These are phyloP conservation scores for Curvularia sp. DNA, from an alignment of 2,329 filamentous ascomycete species.

Conservation along the genomic window DNA sequence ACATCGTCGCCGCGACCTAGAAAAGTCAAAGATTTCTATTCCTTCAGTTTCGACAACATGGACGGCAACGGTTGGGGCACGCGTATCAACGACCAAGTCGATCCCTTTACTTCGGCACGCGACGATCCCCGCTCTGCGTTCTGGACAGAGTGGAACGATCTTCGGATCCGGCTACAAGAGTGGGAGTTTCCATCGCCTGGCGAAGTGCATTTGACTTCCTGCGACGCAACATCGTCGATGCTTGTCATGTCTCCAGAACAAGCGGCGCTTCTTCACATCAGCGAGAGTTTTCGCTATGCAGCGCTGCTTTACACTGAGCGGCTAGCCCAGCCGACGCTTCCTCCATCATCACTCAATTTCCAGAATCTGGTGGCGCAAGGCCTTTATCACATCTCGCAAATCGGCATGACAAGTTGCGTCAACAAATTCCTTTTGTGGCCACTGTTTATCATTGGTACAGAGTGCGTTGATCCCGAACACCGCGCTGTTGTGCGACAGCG, in stretches of 20 bases:
- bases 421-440: slow-evolving; percentile 96
- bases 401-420: slow-evolving; percentile 73
- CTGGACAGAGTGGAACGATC: slow-evolving; percentile 86
- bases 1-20: slow-evolving; percentile 44
- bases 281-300: slow-evolving; percentile 88
- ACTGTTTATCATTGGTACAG: slow-evolving; percentile 86
- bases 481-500: slow-evolving; percentile 79
- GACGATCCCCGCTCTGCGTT: slow-evolving; percentile 69
- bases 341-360: slow-evolving; percentile 78
- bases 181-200: slow-evolving; percentile 70
- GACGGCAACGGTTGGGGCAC: slow-evolving; percentile 72
- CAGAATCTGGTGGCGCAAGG: slow-evolving; percentile 83
- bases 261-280: slow-evolving; percentile 79
- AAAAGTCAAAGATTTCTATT: slow-evolving; percentile 59
- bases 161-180: slow-evolving; percentile 75
- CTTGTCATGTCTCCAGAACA: slow-evolving; percentile 60
- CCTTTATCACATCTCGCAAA: slow-evolving; percentile 80
- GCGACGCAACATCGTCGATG: slow-evolving; percentile 35
- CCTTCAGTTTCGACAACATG: slow-evolving; percentile 64
- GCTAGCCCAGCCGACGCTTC: slow-evolving; percentile 76
- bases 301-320: slow-evolving; percentile 90
- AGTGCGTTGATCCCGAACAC: slow-evolving; percentile 83
- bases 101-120: slow-evolving; percentile 53
- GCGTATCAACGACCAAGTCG: slow-evolving; percentile 58
- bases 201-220: slow-evolving; percentile 36